Evolutionary conservation across 306 rosid genomes (phyloP), one percentile per base, ranked within the genome.

Genomic region (Mimosa bimucronata): DNA sequence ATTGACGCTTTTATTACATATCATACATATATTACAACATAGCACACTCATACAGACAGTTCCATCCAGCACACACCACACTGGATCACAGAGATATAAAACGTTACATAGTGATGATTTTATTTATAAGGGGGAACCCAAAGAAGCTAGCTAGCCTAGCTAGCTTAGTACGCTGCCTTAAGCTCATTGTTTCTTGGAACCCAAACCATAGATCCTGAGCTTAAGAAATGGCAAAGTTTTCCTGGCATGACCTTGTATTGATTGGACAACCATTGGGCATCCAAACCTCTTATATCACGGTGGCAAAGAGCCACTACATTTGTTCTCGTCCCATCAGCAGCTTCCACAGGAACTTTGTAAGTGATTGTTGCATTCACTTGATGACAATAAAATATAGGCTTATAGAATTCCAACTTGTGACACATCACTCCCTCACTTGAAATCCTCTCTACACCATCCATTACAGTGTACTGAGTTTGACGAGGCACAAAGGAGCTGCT

Each of bases 371-470:
- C 66, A 12, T 60, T 60, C 29, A 26, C 66, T 60, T 60, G 37
- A 60, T 26, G 66, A n/a, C 66, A 60, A 11, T 25, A 60, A 13
- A 60, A 60, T 15, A 26, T 18, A 12, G 16, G 37, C 2, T 26
- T n/a, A 3, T 60, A 6, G 2, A 10, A 60, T 25, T 60, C 28
- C 7, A 60, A 4, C 15, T 60, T 60, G 10, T 60, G 66, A 26
- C 66, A 25, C 66, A 60, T 26, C 37, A 60, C 37, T 2, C 18
- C 19, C 12, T 60, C 8, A 57, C 15, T 21, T 1, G 76, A 31
- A 29, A 79, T 28, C 77, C 81, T 84, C 76, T 82, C 77, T 12
- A 50, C 81, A 34, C 71, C 71, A 7, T 79, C 82, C 18, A 30
- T 13, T 62, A 62, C 26, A 4, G 0, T 62, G 68, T 62, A 62